Evolutionary conservation across 1,139 yeast genomes (phyloP), one percentile per base, ranked within the genome.

Genomic region (Blastobotrys apis): DNA sequence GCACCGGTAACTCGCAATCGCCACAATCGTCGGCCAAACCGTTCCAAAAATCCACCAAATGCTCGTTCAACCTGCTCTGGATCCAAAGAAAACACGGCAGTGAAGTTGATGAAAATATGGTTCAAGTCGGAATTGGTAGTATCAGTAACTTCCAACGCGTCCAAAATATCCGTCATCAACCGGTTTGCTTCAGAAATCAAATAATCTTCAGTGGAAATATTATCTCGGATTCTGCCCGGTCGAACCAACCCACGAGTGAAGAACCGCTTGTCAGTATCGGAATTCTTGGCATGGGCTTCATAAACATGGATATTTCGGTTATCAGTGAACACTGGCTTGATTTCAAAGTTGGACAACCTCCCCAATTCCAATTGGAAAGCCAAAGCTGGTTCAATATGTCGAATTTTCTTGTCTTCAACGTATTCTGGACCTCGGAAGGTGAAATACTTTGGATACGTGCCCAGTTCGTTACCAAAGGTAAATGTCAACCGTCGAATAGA

Each of bases 61-160:
- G 98, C 97, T 51, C 92, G 90, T 68, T 90, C 97, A 52, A 92
- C 97, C 68, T 92, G 97, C 59, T 84, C 87, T 39, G 97, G 97
- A 47, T 85, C 80, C 48, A 92, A 84, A 56, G 88, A 88, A 74
- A 94, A 92, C 29, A 86, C 92, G 51, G 96, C 95, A 39, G 96
- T 84, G 67, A 92, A 92, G 71, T 92, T 90, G 66, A 92, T 90
- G 71, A 92, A 94, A 54, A 92, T 92, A 64, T 92, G 97, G 68
- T 92, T 92, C 73, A 92, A 74, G 66, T 92, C 98, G 21, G 97
- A 85, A 69, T 92, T 90, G 12, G 94, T 80, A 44, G 97, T 87
- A 56, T 94, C 98, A 56, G 88, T 82, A 53, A 92, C 84, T 68
- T 92, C 97, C 63, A 94, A 75, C 43, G 95, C 92, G 64, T 92